Evolutionary conservation across 169 alveolate genomes (phyloP), one percentile per base, ranked within the genome.

Genomic region (Plasmodium gaboni): DNA sequence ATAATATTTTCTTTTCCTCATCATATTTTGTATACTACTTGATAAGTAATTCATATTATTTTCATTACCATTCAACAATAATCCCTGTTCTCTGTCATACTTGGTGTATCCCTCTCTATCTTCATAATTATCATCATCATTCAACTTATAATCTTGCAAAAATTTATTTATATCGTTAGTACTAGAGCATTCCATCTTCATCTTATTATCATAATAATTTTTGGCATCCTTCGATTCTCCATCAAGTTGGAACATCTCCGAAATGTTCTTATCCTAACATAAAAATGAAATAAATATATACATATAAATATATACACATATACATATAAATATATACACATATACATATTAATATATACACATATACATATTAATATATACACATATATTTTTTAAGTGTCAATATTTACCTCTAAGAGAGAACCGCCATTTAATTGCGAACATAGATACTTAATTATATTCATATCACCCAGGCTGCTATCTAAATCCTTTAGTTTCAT

Each of bases 81-180:
- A 28, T 10, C 73, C 89, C 26, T 57, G 48, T 2, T 57, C 74
- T 64, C 70, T 53, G 9, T 57, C 89, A 69, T 50, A 64, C 13
- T 78, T 78, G 2, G n/a, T 15, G n/a, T 57, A 78, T n/a, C 15
- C 24, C 32, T 78, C 89, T 22, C 67, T 63, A 2, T 78, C 89
- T 10, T 78, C 70, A 78, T 26, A 65, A 38, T 48, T 65, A 13
- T 67, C 71, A 12, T 78, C 89, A 6, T 78, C 78, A 6, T 55
- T 48, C 17, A 64, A 42, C 48, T 67, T 64, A 15, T n/a, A 57
- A 19, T 64, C 76, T 8, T 64, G 78, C 0, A 46, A 17, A 9
- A 64, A 59, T 50, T 78, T 78, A 50, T 48, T 65, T 59, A 78
- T 13, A 55, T 76, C 89, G 24, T 5, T 44, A 44, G 63, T 64